Conservation (phyloP, 768 basidiomycete species). For the Zangia roseola region DNA sequence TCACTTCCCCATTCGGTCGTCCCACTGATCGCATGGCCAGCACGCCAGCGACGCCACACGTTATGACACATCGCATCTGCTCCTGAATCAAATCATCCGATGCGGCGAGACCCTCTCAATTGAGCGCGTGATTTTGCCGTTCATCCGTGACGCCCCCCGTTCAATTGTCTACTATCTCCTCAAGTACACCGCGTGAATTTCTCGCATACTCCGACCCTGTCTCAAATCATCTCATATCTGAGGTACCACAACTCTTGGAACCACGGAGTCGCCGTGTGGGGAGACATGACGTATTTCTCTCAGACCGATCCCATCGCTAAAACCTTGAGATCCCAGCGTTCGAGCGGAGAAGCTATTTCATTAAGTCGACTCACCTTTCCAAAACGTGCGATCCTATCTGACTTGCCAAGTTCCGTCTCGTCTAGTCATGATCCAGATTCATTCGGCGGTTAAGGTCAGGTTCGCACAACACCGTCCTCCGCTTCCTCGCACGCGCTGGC, state of each 20-base stretch:
- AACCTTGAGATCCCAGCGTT: conserved; percentile 2
- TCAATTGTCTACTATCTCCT: conserved; percentile 12
- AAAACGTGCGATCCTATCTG: conserved; percentile 7
- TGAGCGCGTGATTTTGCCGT: conserved; percentile 8
- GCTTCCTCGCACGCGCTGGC: conserved; percentile 18
- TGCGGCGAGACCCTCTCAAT: no score
- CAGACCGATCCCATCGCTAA: conserved; percentile 11
- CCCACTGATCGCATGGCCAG: conserved; percentile 15
- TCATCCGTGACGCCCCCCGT: conserved; percentile 4
- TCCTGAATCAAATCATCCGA: not conserved
- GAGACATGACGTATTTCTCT: conserved; percentile 22
- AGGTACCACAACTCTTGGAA: conserved; percentile 1
- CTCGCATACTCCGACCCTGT: conserved; percentile 14
- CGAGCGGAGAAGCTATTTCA: conserved; percentile 10
- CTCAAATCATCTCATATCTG: conserved; percentile 7
- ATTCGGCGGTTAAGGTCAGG: conserved; percentile 3
- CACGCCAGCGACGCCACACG: conserved; percentile 16
- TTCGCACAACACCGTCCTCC: conserved; percentile 13
- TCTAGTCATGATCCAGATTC: conserved; percentile 10
- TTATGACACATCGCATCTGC: conserved; percentile 16
- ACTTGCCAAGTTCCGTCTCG: conserved; percentile 8
- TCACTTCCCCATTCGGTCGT: not conserved
- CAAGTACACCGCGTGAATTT: conserved; percentile 21
- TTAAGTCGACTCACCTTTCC: conserved; percentile 4
- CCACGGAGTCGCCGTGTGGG: conserved; percentile 20